Conservation (phyloP, 108 stramenopile genomes). For the Nitzschia sp. region DNA sequence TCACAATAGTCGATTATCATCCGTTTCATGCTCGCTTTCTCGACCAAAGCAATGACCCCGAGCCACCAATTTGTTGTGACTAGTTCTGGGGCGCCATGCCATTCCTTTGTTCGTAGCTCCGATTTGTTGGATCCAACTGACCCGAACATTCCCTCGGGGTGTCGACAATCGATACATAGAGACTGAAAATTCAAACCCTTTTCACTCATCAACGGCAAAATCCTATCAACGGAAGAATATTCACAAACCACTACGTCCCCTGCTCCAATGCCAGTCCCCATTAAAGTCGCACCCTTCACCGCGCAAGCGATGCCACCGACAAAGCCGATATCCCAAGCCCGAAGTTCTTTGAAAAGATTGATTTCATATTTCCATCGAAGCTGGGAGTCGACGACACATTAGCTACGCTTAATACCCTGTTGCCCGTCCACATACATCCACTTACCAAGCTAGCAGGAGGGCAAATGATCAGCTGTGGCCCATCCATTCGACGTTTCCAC, state of each 20-base stretch:
- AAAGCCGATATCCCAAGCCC: constrained; percentile 32
- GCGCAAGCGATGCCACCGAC: constrained; percentile 21
- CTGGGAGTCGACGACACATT: too few species aligned
- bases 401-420: too few species aligned
- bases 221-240: constrained; percentile 33
- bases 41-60: constrained; percentile 9
- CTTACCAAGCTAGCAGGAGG: constrained; percentile 61
- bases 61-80: constrained; percentile 43
- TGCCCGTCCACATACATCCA: too few species aligned
- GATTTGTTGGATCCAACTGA: constrained; percentile 6
- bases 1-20: constrained; percentile 36
- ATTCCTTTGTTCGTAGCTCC: neutral
- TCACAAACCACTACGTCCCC: constrained; percentile 66
- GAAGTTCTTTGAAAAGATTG: constrained; percentile 43
- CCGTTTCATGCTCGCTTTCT: neutral
- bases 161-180: constrained; percentile 43
- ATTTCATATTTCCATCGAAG: constrained; percentile 76
- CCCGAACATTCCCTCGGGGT: constrained; percentile 19
- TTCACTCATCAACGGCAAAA: constrained; percentile 17
- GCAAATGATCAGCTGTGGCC: constrained; percentile 69
- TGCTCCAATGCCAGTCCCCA: neutral
- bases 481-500: constrained; percentile 51
- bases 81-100: constrained; percentile 15
- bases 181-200: constrained; percentile 12
- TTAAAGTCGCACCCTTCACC: neutral